These are phyloP conservation scores for Turnera subulata DNA, from an alignment of 345 rosid genomes.

Conservation along the genomic window DNA sequence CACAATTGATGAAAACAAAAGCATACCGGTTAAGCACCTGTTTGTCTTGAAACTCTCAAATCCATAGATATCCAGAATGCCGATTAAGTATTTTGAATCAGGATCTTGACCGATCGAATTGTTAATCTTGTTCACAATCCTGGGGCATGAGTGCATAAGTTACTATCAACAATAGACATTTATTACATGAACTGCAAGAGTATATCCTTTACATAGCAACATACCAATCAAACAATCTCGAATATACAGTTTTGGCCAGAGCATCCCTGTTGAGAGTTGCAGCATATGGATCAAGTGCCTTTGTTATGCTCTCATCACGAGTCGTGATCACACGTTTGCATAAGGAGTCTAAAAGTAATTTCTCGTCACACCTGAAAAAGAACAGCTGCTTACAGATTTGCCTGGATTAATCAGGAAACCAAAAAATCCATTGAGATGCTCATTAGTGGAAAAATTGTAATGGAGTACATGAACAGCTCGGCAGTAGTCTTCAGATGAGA, in stretches of 20 bases:
- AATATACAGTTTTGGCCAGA: slow-evolving; percentile 87
- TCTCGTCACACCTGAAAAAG: slow-evolving; percentile 75
- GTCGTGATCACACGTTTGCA: slow-evolving; percentile 95
- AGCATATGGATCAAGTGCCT: slow-evolving; percentile 84
- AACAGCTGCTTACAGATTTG: slow-evolving; percentile 16
- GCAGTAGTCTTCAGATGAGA: slow-evolving; percentile 81
- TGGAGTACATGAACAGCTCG: slow-evolving; percentile 71
- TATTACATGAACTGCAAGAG: background rate
- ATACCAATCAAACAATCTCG: slow-evolving; percentile 95
- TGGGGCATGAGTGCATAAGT: slow-evolving; percentile 21
- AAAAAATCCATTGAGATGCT: slow-evolving; percentile 3
- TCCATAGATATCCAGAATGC: slow-evolving; percentile 98
- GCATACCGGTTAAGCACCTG: slow-evolving; percentile 88
- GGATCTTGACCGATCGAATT: slow-evolving; percentile 95
- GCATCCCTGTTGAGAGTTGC: slow-evolving; percentile 89
- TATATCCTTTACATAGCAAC: slow-evolving; percentile 5
- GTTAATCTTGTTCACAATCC: slow-evolving; percentile 92
- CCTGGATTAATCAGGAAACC: slow-evolving; percentile 7
- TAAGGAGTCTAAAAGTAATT: slow-evolving; percentile 88
- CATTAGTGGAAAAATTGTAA: slow-evolving; percentile 4
- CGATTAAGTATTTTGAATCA: slow-evolving; percentile 77
- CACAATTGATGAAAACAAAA: slow-evolving; percentile 35
- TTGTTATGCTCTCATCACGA: slow-evolving; percentile 94
- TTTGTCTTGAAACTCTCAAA: slow-evolving; percentile 99
- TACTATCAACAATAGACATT: background rate